Conservation (phyloP, 805 yeast genomes). For the Wickerhamomyces queroliae region DNA sequence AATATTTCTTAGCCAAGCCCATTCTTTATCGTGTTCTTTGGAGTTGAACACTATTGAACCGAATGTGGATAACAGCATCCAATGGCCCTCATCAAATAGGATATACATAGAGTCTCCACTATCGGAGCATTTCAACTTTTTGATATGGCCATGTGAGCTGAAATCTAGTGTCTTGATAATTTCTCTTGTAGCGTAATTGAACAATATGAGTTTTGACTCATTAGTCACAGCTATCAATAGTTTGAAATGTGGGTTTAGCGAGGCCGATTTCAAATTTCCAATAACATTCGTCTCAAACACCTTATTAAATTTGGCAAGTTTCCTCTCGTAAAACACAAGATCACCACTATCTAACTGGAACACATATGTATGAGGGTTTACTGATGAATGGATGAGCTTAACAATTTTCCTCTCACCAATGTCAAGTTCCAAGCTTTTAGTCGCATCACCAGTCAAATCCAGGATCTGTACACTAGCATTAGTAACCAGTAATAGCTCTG, state of each 20-base stretch:
- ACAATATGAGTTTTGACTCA: not conserved
- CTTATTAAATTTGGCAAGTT: not conserved
- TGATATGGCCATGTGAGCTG: not conserved
- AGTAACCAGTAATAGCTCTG: constrained; percentile 13
- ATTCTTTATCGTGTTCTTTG: constrained; percentile 10
- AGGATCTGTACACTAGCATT: constrained; percentile 13
- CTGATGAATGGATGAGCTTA: not conserved
- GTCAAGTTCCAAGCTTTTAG: constrained; percentile 6
- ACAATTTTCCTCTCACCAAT: constrained; percentile 3
- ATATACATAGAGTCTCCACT: constrained; percentile 9
- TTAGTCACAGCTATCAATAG: too few species aligned
- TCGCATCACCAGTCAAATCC: constrained; percentile 10
- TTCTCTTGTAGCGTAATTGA: not conserved
- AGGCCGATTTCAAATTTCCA: too few species aligned
- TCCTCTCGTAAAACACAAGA: not conserved
- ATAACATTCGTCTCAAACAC: not conserved
- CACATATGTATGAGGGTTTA: constrained; percentile 1
- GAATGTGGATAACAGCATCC: constrained; percentile 23
- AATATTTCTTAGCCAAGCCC: constrained; percentile 10
- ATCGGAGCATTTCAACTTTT: constrained; percentile 6
- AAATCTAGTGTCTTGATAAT: not conserved
- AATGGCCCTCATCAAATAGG: constrained; percentile 12
- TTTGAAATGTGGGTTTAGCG: too few species aligned
- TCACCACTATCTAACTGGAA: constrained; percentile 1
- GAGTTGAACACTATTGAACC: constrained; percentile 20